Conservation (phyloP, 169 alveolate species). For the Plasmodium gonderi region DNA sequence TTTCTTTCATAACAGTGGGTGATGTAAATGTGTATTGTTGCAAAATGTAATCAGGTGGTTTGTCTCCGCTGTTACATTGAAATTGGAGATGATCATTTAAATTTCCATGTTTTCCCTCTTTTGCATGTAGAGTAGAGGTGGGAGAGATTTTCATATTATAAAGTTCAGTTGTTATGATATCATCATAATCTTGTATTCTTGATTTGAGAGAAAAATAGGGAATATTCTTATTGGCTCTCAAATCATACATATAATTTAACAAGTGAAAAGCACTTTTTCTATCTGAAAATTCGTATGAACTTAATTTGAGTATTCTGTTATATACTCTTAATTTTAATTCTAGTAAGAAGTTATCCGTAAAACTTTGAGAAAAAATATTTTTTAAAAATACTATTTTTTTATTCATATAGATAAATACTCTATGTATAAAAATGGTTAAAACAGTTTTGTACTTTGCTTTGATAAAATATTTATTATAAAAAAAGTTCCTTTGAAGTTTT, state of each 20-base stretch:
- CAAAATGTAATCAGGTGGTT: no score
- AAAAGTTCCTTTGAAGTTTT: not conserved
- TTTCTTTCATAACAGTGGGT: no score
- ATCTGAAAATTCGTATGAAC: slow-evolving; percentile 50
- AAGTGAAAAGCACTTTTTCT: slow-evolving; percentile 27
- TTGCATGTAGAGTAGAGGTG: not conserved
- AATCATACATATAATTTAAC: slow-evolving; percentile 41
- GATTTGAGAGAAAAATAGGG: slow-evolving; percentile 23
- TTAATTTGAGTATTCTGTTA: slow-evolving; percentile 46
- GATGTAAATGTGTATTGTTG: no score
- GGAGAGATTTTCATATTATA: not conserved
- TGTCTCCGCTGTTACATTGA: not conserved
- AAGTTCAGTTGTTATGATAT: slow-evolving; percentile 12
- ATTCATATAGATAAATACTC: slow-evolving; percentile 33
- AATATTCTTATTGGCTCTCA: slow-evolving; percentile 13
- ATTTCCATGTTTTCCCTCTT: no score
- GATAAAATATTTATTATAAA: slow-evolving; percentile 4
- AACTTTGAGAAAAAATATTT: slow-evolving; percentile 2
- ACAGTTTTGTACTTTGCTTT: slow-evolving; percentile 4
- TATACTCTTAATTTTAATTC: slow-evolving; percentile 46
- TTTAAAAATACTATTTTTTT: slow-evolving; percentile 37
- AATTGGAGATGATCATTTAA: not conserved
- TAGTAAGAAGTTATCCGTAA: not conserved
- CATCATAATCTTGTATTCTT: slow-evolving; percentile 23
- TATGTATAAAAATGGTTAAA: slow-evolving; percentile 20